Evolutionary conservation across 2,329 filamentous ascomycete genomes (phyloP).

Genomic region (Juglanconis juglandina): DNA sequence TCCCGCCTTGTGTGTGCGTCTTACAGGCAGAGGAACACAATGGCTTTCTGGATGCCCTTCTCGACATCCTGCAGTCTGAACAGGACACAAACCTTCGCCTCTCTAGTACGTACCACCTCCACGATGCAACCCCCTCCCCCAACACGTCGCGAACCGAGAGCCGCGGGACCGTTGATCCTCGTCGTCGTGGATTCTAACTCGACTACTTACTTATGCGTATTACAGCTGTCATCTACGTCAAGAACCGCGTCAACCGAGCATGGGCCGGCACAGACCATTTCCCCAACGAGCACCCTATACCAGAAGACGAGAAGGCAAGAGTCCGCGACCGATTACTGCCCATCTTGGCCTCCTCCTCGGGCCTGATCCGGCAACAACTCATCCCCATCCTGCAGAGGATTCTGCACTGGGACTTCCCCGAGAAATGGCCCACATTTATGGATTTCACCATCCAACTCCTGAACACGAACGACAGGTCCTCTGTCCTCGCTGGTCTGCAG

Average conservation of each 20-base stretch:
- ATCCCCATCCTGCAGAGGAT: conserved; percentile 94
- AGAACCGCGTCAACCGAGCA: conserved; percentile 91
- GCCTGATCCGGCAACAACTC: conserved; percentile 84
- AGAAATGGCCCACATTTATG: conserved; percentile 91
- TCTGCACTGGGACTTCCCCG: conserved; percentile 90
- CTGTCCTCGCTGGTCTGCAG: conserved; percentile 89
- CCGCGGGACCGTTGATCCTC: background rate
- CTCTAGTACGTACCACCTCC: conserved; percentile 65
- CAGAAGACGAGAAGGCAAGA: conserved; percentile 82
- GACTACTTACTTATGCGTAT: conserved; percentile 10
- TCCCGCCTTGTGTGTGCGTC: conserved; percentile 14
- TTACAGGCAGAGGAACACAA: conserved; percentile 80
- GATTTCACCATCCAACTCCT: conserved; percentile 87
- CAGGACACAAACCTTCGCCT: conserved; percentile 80
- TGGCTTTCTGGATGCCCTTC: conserved; percentile 84
- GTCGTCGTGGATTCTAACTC: conserved; percentile 14
- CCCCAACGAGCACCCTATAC: conserved; percentile 69
- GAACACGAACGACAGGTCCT: conserved; percentile 78
- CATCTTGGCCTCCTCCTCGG: conserved; percentile 75
- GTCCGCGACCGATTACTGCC: conserved; percentile 88
- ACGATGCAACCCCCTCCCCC: conserved; percentile 22
- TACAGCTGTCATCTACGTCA: conserved; percentile 91
- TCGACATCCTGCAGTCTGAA: conserved; percentile 87
- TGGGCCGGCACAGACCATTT: conserved; percentile 79
- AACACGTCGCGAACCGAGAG: conserved; percentile 6